Conservation (phyloP, 495 filamentous ascomycete genomes). For the Penicillium manginii region DNA sequence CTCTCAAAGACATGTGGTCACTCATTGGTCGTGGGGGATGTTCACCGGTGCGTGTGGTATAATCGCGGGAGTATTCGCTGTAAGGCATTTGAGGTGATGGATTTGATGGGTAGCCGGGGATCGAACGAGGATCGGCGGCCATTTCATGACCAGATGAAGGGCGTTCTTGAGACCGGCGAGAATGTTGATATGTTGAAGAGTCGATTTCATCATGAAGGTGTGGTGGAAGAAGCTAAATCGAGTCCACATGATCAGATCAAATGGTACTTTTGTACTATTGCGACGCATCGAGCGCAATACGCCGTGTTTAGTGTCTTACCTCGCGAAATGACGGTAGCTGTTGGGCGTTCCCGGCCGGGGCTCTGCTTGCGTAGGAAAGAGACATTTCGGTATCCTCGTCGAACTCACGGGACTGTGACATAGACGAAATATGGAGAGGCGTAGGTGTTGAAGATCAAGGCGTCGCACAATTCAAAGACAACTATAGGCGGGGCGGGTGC, state of each 20-base stretch:
- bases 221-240: conserved; percentile 44
- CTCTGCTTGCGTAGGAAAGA: conserved; percentile 46
- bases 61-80: conserved; percentile 34
- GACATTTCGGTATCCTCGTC: conserved; percentile 49
- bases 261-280: not conserved
- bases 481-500: not conserved
- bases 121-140: conserved; percentile 34
- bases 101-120: conserved; percentile 27
- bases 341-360: conserved; percentile 41
- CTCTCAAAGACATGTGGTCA: conserved; percentile 28
- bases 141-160: conserved; percentile 41
- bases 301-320: conserved; percentile 28
- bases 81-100: conserved; percentile 28
- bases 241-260: not conserved
- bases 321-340: conserved; percentile 52
- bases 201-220: conserved; percentile 55
- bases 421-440: conserved; percentile 32
- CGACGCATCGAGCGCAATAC: not conserved
- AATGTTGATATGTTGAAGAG: conserved; percentile 44
- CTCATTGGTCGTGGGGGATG: conserved; percentile 22
- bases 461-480: not conserved
- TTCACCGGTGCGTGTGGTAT: conserved; percentile 27
- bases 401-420: conserved; percentile 43
- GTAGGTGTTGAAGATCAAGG: not conserved
- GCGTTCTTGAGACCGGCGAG: conserved; percentile 39